Evolutionary conservation across 352 stramenopile genomes (phyloP).

Genomic region (Globisporangium paroecandrum): DNA sequence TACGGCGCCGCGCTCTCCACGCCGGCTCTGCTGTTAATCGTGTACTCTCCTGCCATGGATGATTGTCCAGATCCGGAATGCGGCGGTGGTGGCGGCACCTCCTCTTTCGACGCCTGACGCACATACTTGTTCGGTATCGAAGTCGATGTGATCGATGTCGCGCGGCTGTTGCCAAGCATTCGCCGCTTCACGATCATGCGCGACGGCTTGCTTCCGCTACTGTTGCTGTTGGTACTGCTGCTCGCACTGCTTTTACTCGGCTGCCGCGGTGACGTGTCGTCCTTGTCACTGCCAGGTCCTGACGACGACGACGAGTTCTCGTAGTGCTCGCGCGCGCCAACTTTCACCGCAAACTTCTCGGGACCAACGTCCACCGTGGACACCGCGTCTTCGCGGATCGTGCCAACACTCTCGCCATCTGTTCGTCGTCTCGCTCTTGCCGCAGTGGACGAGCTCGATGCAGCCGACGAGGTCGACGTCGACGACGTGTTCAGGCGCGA

Average conservation of each 20-base stretch:
- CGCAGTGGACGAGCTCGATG: constrained; percentile 6
- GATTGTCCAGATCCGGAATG: not conserved
- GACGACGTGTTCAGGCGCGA: constrained; percentile 14
- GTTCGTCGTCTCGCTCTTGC: constrained; percentile 2
- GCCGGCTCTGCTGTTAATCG: constrained; percentile 4
- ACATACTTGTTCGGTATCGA: constrained; percentile 22
- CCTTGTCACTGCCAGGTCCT: constrained; percentile 42
- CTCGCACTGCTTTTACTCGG: constrained; percentile 8
- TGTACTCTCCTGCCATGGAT: constrained; percentile 1
- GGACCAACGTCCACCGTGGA: constrained; percentile 29
- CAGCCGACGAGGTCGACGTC: constrained; percentile 7
- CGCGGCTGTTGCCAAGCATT: constrained; percentile 24
- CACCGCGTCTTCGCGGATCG: constrained; percentile 14
- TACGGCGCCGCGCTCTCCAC: not conserved
- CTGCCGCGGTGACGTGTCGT: constrained; percentile 26
- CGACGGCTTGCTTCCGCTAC: constrained; percentile 35
- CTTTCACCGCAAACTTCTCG: constrained; percentile 44
- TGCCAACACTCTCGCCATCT: constrained; percentile 1
- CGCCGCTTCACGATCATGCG: constrained; percentile 53
- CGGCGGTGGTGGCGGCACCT: constrained; percentile 2
- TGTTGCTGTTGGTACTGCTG: constrained; percentile 25
- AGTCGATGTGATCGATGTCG: constrained; percentile 13
- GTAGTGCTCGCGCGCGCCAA: constrained; percentile 22
- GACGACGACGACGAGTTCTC: constrained; percentile 46
- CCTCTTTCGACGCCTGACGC: constrained; percentile 11